Base-by-base conservation (phyloP, 345 rosid genomes). In the Sonneratia alba region DNA sequence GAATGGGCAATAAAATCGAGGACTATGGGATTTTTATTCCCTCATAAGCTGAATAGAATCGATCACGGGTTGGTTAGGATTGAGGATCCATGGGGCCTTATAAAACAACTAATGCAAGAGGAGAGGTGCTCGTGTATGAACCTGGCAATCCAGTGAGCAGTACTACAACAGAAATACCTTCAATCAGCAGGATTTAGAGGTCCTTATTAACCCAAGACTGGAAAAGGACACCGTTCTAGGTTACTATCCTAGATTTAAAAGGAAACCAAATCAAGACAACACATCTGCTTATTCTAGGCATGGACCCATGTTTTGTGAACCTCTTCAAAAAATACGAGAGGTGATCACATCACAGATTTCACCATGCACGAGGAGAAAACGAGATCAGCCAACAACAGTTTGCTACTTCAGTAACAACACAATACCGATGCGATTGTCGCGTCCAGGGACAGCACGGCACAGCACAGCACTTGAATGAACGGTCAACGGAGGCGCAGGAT, bases 401-500 rank as follows among this genome's bases (percentile, higher is more conserved):
- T 48, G 53, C 53, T 48, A 10, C 53, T 38, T 16, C 14, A 14
- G 4, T 7, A 66, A 4, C 19, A 32, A 66, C 12, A 66, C 48
- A 2, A 37, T 13, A 9, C 19, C 51, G 9, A 2, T 9, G 15
- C 14, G 15, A 42, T n/a, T 47, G 51, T 16, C 53, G 34, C n/a
- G 42, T 40, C 51, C 48, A 67, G 27, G 3, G 6, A 15, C n/a
- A 27, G 27, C 24, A 37, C 51, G 43, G 43, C n/a, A 15, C n/a
- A 27, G 27, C 6, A 15, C 27, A 27, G 27, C 27, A 38, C 70
- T 5, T 43, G 53, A 42, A 66, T 32, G 21, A 36, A 68, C 34
- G 32, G 10, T 68, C 70, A 68, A 5, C 22, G 85, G 81, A 91
- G 86, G 76, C 87, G 91, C 69, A 89, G 75, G 51, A 90, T 80